Conservation (phyloP, 208 protist species). For the Trypanosomatidae sp. region DNA sequence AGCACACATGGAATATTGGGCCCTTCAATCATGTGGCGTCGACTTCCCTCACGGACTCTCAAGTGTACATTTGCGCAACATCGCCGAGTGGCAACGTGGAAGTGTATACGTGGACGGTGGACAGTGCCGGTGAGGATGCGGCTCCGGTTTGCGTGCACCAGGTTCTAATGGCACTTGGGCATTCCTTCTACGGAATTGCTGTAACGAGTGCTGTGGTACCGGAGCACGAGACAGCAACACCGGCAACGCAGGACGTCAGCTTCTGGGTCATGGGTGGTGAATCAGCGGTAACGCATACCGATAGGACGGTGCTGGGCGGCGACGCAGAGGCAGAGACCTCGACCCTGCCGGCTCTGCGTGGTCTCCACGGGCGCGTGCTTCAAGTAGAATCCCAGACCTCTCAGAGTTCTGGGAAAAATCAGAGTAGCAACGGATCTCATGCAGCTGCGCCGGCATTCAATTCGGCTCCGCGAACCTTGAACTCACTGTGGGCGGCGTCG, state of each 20-base stretch:
- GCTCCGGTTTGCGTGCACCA: conserved; percentile 25
- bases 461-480: conserved; percentile 8
- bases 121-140: not conserved
- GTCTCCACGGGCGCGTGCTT: conserved; percentile 14
- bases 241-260: not conserved
- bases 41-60: not conserved
- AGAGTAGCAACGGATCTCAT: not conserved
- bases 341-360: conserved; percentile 6
- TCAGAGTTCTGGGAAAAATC: not conserved
- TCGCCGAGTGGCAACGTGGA: conserved; percentile 15
- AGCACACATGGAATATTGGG: conserved; percentile 23
- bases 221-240: not conserved
- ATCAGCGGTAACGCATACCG: not conserved
- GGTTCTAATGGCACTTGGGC: conserved; percentile 12
- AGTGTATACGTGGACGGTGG: conserved; percentile 20
- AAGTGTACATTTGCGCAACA: conserved; percentile 18
- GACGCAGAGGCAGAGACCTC: not conserved
- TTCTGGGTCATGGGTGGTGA: conserved; percentile 23
- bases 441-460: not conserved
- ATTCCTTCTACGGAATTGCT: conserved; percentile 19
- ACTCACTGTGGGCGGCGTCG: conserved; percentile 7
- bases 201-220: not conserved
- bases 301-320: not conserved
- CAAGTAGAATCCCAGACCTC: conserved; percentile 4
- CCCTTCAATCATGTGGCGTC: conserved; percentile 15